Evolutionary conservation across 2,329 filamentous ascomycete genomes (phyloP).

Genomic region (Monosporascus sp.): DNA sequence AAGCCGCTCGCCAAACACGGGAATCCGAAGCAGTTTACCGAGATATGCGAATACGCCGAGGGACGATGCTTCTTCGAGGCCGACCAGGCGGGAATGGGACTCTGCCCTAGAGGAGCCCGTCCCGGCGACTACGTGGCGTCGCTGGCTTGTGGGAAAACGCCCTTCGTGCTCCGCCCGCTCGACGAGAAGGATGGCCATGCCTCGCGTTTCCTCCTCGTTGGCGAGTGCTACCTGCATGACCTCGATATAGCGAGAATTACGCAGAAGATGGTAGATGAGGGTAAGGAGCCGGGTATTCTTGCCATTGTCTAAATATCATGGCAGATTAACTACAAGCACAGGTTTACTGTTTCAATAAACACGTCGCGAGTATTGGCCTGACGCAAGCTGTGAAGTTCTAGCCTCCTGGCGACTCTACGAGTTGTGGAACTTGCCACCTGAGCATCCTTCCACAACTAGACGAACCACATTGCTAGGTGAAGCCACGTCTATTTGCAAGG

Average conservation of each 20-base stretch:
- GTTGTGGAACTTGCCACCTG: too few relatives aligned
- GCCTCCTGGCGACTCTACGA: too few relatives aligned
- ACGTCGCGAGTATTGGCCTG: too few relatives aligned
- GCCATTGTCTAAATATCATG: too few relatives aligned
- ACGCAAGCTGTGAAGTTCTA: too few relatives aligned
- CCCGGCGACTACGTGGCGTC: not conserved
- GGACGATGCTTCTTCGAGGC: slow-evolving; percentile 3
- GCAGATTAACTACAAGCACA: too few relatives aligned
- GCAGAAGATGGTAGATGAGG: not conserved
- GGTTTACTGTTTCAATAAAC: too few relatives aligned
- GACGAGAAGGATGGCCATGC: not conserved
- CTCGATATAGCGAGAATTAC: slow-evolving; percentile 1
- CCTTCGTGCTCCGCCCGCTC: not conserved
- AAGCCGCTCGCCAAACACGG: slow-evolving; percentile 1
- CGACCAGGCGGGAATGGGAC: not conserved
- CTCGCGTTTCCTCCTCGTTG: not conserved
- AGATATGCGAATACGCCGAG: slow-evolving; percentile 2
- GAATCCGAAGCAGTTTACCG: slow-evolving; percentile 1
- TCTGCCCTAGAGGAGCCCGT: slow-evolving; percentile 1
- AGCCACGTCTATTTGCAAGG: too few relatives aligned
- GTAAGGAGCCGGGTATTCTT: too few relatives aligned
- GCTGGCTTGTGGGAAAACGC: not conserved
- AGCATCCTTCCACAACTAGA: too few relatives aligned
- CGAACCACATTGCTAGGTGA: too few relatives aligned
- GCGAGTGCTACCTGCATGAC: slow-evolving; percentile 3